Conservation (phyloP, 2,329 filamentous ascomycete species). For the Fusarium tuaranense region DNA sequence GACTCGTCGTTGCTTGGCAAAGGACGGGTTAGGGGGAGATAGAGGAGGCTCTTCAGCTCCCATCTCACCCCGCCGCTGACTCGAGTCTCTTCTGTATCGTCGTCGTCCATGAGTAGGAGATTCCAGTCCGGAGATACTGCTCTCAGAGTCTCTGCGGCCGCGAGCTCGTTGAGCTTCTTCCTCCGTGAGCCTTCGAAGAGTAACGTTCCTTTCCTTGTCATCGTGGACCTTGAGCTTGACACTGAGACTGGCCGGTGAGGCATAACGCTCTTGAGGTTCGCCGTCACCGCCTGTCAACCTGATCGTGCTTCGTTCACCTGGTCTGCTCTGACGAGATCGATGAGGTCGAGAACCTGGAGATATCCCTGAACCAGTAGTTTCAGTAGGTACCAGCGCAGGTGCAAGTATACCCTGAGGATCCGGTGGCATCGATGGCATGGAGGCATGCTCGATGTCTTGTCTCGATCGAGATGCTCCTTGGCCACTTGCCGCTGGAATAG, state of each 20-base stretch:
- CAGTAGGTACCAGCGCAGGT: conserved; percentile 38
- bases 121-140: conserved; percentile 69
- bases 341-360: conserved; percentile 52
- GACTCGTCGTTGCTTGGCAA: conserved; percentile 61
- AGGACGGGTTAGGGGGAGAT: conserved; percentile 68
- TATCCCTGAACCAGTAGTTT: conserved; percentile 45
- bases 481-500: conserved; percentile 39
- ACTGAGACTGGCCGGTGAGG: conserved; percentile 60
- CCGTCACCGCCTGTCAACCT: conserved; percentile 60
- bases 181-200: conserved; percentile 70
- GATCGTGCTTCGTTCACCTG: conserved; percentile 52
- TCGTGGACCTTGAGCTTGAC: conserved; percentile 72
- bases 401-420: conserved; percentile 61
- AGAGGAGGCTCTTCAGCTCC: conserved; percentile 58
- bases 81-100: conserved; percentile 67
- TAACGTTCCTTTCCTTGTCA: conserved; percentile 71
- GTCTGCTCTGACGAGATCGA: conserved; percentile 59
- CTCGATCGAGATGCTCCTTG: conserved; percentile 54
- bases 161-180: conserved; percentile 64
- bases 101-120: conserved; percentile 58
- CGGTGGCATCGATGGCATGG: conserved; percentile 67
- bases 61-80: conserved; percentile 59
- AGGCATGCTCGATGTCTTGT: conserved; percentile 51
- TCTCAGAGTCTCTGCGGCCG: conserved; percentile 63
- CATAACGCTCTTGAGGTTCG: conserved; percentile 56